A percentile compares a stretch with the other conserved stretches of the same genome.
Evolutionary conservation across 2,329 filamentous ascomycete genomes (phyloP).

Genomic region (Plenodomus tracheiphilus): DNA sequence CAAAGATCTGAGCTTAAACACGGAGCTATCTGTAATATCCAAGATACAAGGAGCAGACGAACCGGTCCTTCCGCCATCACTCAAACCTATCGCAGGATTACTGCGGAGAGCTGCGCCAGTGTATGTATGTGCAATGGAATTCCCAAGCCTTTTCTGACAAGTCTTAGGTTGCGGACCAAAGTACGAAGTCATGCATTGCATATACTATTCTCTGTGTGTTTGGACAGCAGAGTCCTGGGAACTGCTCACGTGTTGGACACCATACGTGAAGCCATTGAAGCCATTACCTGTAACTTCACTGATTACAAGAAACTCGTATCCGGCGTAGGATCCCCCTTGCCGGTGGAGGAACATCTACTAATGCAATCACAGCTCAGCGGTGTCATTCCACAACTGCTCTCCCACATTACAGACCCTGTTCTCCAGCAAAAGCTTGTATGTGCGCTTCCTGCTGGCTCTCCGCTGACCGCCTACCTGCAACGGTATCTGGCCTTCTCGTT

Average conservation of each 20-base stretch:
- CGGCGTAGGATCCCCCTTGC: slow-evolving; percentile 22
- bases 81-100: slow-evolving; percentile 27
- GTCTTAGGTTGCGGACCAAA: slow-evolving; percentile 23
- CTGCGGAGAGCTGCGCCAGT: slow-evolving; percentile 28
- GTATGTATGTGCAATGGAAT: slow-evolving; percentile 15
- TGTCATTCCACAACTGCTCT: slow-evolving; percentile 27
- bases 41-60: neutral
- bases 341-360: slow-evolving; percentile 22
- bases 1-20: neutral
- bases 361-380: slow-evolving; percentile 30
- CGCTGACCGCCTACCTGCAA: slow-evolving; percentile 62
- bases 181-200: slow-evolving; percentile 26
- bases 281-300: slow-evolving; percentile 33
- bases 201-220: slow-evolving; percentile 32
- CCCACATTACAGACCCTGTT: slow-evolving; percentile 50
- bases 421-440: slow-evolving; percentile 63
- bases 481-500: slow-evolving; percentile 68
- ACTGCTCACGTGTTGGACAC: slow-evolving; percentile 17
- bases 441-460: slow-evolving; percentile 59
- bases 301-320: slow-evolving; percentile 24
- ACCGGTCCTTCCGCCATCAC: slow-evolving; percentile 17
- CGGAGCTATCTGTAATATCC: neutral
- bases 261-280: slow-evolving; percentile 39
- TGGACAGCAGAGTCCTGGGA: slow-evolving; percentile 37
- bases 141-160: slow-evolving; percentile 6